Evolutionary conservation across 2,329 filamentous ascomycete species (phyloP).

Genomic region (Mycogone perniciosa): DNA sequence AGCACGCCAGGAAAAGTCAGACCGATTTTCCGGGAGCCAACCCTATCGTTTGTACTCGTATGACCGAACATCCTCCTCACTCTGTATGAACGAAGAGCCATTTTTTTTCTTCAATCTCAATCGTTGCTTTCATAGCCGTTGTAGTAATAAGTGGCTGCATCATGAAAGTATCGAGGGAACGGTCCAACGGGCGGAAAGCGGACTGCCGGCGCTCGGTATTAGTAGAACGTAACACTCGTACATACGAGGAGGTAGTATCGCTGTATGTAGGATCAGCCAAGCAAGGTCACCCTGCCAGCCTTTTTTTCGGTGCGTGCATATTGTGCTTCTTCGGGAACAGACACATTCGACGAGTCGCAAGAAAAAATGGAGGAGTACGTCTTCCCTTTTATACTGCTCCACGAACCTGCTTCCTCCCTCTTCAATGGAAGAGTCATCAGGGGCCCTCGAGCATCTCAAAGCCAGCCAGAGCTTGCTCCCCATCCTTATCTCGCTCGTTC

Average conservation of each 20-base stretch:
- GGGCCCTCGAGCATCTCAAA: conserved; percentile 11
- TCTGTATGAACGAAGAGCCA: too few species aligned
- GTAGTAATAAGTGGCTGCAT: too few species aligned
- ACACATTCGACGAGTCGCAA: not conserved
- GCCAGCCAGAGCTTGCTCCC: conserved; percentile 9
- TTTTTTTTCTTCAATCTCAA: too few species aligned
- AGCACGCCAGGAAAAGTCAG: not conserved
- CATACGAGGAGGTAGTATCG: not conserved
- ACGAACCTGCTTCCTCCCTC: conserved; percentile 6
- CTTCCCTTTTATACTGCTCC: conserved; percentile 13
- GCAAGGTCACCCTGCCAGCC: conserved; percentile 11
- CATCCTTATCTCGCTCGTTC: conserved; percentile 9
- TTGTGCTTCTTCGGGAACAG: not conserved
- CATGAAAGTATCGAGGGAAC: not conserved
- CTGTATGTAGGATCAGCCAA: not conserved
- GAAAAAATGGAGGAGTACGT: conserved; percentile 3
- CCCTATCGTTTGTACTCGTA: too few species aligned
- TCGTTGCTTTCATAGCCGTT: too few species aligned
- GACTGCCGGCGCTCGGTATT: conserved; percentile 5
- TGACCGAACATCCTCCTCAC: too few species aligned
- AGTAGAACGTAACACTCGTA: not conserved
- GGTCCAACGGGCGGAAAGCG: not conserved
- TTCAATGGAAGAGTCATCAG: conserved; percentile 11
- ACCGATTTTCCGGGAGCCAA: too few species aligned
- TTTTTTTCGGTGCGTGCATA: not conserved